Evolutionary conservation across 1,284 basidiomycete species (phyloP).

Genomic region (Megacollybia platyphylla): DNA sequence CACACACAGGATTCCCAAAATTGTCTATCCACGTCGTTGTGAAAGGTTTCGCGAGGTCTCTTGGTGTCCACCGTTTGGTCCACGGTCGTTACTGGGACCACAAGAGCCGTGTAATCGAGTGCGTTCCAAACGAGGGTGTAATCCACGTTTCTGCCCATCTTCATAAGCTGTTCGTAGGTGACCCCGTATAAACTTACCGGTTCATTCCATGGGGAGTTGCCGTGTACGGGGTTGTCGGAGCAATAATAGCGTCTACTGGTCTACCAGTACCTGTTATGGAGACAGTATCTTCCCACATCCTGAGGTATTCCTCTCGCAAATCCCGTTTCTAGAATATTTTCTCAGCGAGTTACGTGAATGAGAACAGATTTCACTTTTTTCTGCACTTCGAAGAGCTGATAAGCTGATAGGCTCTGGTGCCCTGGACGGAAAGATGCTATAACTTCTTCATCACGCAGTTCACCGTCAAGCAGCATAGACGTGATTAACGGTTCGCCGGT

Average conservation of each 20-base stretch:
- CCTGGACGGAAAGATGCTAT: constrained; percentile 9
- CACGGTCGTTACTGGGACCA: constrained; percentile 55
- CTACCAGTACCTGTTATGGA: constrained; percentile 41
- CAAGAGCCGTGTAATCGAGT: constrained; percentile 54
- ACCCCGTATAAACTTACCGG: constrained; percentile 18
- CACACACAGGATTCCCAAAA: constrained; percentile 45
- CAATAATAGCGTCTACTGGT: constrained; percentile 53
- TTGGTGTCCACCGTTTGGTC: constrained; percentile 35
- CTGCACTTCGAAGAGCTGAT: constrained; percentile 44
- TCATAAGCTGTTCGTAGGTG: background rate
- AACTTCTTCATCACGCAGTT: constrained; percentile 11
- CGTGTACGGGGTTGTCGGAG: constrained; percentile 36
- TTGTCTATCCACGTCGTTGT: constrained; percentile 29
- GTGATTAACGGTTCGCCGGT: constrained; percentile 38
- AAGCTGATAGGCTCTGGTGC: constrained; percentile 21
- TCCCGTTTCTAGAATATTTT: constrained; percentile 15
- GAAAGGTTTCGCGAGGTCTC: constrained; percentile 26
- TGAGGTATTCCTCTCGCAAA: constrained; percentile 35
- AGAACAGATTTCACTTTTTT: constrained; percentile 13
- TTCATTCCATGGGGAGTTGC: constrained; percentile 44
- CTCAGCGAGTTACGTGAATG: too few species aligned
- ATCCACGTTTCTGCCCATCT: constrained; percentile 20
- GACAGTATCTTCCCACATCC: constrained; percentile 42
- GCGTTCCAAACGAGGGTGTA: constrained; percentile 61
- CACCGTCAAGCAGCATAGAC: constrained; percentile 28